Base-by-base conservation (phyloP, 106 monocot genomes). In the Dendrobium catenatum region DNA sequence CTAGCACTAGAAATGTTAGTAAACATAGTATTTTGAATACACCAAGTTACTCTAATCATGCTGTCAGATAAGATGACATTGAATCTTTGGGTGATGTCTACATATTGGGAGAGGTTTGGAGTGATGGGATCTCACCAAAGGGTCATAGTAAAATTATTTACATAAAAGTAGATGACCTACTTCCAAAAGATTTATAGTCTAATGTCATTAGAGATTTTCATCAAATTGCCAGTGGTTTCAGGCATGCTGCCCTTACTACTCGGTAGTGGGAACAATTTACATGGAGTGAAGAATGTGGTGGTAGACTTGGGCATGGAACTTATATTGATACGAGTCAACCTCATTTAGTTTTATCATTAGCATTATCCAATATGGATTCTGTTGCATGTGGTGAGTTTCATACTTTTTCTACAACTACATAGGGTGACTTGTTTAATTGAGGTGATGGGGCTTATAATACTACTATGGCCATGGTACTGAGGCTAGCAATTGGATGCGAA, bases 201-300 rank as follows among this genome's bases (percentile, higher is more conserved):
- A 93, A 91, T 85, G 49, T 91, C 81, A 82, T 93, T 83, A 87
- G 93, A 31, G 96, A 93, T 86, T 86, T 89, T 47, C 83, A 85
- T 22, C 84, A 91, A 74, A 87, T 96, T 17, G 85, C 93, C 3
- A 93, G 96, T 82, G 96, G 96, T 5, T 90, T 91, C 70, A 87
- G 87, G 56, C 96, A 96, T 83, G 88, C 89, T 80, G 96, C 88
- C 18, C 70, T 96, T 27, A 86, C 93, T 78, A 93, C 96, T n/a
- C 84, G 86, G 70, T 90, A 37, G 2, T 37, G 37, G 1, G 37
- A 37, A 37, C 1, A 0, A 37, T 37, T 37, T 37, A 37, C 37
- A 37, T 37, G 37, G 37, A 37, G 37, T 37, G 37, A 37, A 37
- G 37, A 37, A 37, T 37, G 37, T 37, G 37, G 37, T 37, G 37